These are phyloP conservation scores for Leccinum incarnatum DNA, from an alignment of 768 basidiomycete species.

Conservation along the genomic window DNA sequence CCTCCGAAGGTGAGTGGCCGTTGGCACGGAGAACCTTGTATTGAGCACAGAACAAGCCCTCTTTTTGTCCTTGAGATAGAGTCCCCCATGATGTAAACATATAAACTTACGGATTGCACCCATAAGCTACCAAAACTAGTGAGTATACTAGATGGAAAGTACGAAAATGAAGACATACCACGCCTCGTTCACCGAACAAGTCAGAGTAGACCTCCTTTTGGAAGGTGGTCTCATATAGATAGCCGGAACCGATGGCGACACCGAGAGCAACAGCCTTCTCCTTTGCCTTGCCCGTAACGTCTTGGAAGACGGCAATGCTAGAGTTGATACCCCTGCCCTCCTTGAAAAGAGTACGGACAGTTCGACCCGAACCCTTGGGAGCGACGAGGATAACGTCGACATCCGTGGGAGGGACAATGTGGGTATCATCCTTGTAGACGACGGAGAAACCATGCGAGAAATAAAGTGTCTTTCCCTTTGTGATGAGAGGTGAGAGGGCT, in stretches of 20 bases:
- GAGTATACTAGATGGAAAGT: conserved; percentile 1
- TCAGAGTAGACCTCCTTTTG: conserved; percentile 99
- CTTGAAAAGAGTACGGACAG: conserved; percentile 99
- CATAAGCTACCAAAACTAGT: conserved; percentile 65
- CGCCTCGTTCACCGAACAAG: conserved; percentile 99
- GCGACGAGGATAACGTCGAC: conserved; percentile 99
- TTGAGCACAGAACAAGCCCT: conserved; percentile 99
- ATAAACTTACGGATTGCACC: conserved; percentile 80
- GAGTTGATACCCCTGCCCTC: conserved; percentile 99
- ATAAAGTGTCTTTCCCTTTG: conserved; percentile 99
- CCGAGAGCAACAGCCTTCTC: conserved; percentile 96
- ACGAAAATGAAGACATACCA: conserved; percentile 55
- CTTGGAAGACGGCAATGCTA: conserved; percentile 92
- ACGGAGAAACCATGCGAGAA: conserved; percentile 99
- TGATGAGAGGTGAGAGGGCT: conserved; percentile 86
- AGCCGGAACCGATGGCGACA: conserved; percentile 93
- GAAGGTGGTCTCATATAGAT: conserved; percentile 98
- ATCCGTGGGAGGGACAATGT: conserved; percentile 86
- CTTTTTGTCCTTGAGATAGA: conserved; percentile 34
- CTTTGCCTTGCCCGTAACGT: conserved; percentile 95
- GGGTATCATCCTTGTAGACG: conserved; percentile 96
- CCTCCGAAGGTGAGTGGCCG: conserved; percentile 95
- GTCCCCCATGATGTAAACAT: not conserved
- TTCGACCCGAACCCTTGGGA: conserved; percentile 97
- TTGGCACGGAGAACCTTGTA: conserved; percentile 97